Evolutionary conservation across 2,329 filamentous ascomycete genomes (phyloP), one percentile per base, ranked within the genome.

Genomic region (Colletotrichum neosansevieriae): DNA sequence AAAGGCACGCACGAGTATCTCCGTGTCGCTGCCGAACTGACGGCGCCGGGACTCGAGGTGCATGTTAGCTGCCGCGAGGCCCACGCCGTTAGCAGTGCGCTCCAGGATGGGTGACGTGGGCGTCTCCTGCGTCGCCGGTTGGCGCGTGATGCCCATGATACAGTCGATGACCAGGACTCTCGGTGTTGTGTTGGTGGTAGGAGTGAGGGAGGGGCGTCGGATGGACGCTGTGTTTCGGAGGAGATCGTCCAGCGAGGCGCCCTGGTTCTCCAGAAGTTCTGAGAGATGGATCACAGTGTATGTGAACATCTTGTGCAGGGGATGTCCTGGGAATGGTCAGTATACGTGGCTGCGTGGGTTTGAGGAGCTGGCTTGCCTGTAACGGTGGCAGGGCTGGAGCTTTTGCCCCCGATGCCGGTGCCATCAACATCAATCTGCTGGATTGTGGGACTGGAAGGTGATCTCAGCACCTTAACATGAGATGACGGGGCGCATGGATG

Each of bases 1-100:
- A 72, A 93, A 84, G 2, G 92, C 91, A 56, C 92, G 83, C 1
- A 90, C 90, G 59, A 94, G 79, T 9, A 94, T 85, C 77, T 94
- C 91, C 75, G 92, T 82, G 73, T 91, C 89, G 12, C 88, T 90
- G 1, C 87, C 87, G 63, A 87, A 88, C 44, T 89, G 86, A 24
- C 89, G 81, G 68, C 85, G 81, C 29, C 86, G 79, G 3, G 86
- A 86, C 75, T 87, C 86, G 44, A 86, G 82, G 72, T 85, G 84
- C 85, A 88, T 88, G 72, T 84, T 83, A 36, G 81, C 79, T 15
- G 82, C 81, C 2, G 84, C 81, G 32, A 79, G 79, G 72, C 81
- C 81, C 69, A 78, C 79, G 56, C 76, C 76, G 65, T 78, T 77
- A 36, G 73, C 75, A 17, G 76, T 70, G 12, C 79, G 78, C 60